Conservation (phyloP, 805 yeast species). For the Kluyveromyces starmeri region DNA sequence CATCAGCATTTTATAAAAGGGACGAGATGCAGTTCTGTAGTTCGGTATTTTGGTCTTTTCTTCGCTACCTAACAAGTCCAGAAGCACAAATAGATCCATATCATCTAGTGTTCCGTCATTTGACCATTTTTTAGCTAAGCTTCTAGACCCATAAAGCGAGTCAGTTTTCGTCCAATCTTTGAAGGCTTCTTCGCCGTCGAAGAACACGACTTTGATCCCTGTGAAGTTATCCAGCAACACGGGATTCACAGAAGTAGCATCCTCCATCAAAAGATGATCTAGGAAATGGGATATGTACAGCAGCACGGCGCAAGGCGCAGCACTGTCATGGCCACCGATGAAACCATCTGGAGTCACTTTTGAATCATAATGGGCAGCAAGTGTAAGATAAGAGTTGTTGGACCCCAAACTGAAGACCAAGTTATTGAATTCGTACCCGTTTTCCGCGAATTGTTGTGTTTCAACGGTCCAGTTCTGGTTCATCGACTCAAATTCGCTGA, state of each 20-base stretch:
- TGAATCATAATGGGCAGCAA: constrained; percentile 52
- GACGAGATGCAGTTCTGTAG: constrained; percentile 35
- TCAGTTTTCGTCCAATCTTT: constrained; percentile 42
- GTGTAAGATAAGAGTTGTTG: constrained; percentile 25
- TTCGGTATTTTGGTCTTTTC: constrained; percentile 27
- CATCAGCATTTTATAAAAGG: constrained; percentile 31
- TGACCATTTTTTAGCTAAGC: constrained; percentile 36
- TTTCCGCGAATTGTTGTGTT: constrained; percentile 31
- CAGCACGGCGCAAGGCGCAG: constrained; percentile 46
- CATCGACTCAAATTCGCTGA: constrained; percentile 25
- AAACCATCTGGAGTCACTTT: constrained; percentile 42
- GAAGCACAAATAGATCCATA: constrained; percentile 39
- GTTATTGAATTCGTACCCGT: constrained; percentile 32
- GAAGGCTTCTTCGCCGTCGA: constrained; percentile 59
- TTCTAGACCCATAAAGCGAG: constrained; percentile 48
- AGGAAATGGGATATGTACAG: constrained; percentile 35
- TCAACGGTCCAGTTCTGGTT: constrained; percentile 22
- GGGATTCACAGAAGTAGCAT: constrained; percentile 7
- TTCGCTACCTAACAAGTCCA: constrained; percentile 36
- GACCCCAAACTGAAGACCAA: constrained; percentile 26
- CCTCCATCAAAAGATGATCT: constrained; percentile 11
- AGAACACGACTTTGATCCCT: constrained; percentile 43
- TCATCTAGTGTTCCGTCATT: constrained; percentile 18
- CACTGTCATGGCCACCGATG: constrained; percentile 53
- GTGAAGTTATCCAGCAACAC: constrained; percentile 10